Evolutionary conservation across 768 basidiomycete species (phyloP).

Genomic region (Saitozyma podzolica): DNA sequence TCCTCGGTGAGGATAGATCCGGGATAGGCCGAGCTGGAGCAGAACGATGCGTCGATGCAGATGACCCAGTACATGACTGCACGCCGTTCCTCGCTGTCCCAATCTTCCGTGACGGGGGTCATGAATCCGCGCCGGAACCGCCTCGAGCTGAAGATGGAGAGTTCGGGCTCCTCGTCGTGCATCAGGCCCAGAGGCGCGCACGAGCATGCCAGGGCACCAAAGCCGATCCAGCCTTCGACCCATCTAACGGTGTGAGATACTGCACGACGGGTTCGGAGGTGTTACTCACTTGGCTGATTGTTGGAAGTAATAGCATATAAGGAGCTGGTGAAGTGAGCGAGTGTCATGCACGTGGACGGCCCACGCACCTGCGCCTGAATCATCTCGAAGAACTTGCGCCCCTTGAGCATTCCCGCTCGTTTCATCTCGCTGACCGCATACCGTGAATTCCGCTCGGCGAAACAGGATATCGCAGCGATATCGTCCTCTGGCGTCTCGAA

Average conservation of each 20-base stretch:
- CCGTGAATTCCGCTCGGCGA: conserved; percentile 37
- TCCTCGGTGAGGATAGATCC: conserved; percentile 30
- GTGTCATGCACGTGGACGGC: background rate
- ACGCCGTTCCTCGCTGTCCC: conserved; percentile 40
- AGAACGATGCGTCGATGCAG: conserved; percentile 24
- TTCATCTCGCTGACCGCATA: conserved; percentile 20
- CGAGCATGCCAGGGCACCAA: conserved; percentile 20
- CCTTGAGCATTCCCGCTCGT: conserved; percentile 13
- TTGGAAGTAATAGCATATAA: conserved; percentile 24
- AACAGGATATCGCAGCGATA: conserved; percentile 26
- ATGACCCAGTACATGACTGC: conserved; percentile 27
- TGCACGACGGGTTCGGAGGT: too few relatives aligned
- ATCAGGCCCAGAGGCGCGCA: conserved; percentile 35
- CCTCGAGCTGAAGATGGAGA: conserved; percentile 12
- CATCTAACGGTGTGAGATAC: too few relatives aligned
- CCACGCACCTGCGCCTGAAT: conserved; percentile 32
- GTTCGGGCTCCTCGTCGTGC: conserved; percentile 10
- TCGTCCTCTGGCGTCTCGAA: conserved; percentile 11
- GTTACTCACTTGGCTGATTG: conserved; percentile 10
- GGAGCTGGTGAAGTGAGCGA: too few relatives aligned
- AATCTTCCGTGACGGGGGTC: conserved; percentile 23
- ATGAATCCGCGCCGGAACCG: conserved; percentile 17
- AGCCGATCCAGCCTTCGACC: conserved; percentile 40
- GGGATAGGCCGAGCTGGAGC: conserved; percentile 33
- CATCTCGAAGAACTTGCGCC: conserved; percentile 27